These are phyloP conservation scores for Areca catechu DNA, from an alignment of 176 grass and related monocot genomes.

Conservation along the genomic window DNA sequence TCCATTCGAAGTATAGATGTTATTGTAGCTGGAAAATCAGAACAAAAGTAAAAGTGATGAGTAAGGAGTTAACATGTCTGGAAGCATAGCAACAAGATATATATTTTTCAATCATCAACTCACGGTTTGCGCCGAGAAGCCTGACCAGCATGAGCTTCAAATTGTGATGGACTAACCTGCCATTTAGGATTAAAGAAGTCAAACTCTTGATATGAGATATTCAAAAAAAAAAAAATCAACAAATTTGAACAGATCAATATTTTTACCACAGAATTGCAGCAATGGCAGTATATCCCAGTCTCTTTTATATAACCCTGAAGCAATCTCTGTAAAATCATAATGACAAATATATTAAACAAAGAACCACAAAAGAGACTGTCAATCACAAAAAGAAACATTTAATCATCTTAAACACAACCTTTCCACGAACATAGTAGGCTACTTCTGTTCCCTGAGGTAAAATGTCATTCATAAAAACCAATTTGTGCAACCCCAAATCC, in stretches of 20 bases:
- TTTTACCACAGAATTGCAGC: conserved; percentile 33
- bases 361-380: conserved; percentile 4
- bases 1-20: conserved; percentile 34
- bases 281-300: conserved; percentile 34
- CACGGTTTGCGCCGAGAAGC: conserved; percentile 38
- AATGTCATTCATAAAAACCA: conserved; percentile 57
- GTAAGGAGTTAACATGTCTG: not conserved
- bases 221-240: not conserved
- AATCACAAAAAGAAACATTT: conserved; percentile 1
- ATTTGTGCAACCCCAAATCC: conserved; percentile 61
- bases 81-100: conserved; percentile 5
- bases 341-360: not conserved
- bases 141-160: conserved; percentile 43
- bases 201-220: not conserved
- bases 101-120: conserved; percentile 6
- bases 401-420: conserved; percentile 35
- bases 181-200: not conserved
- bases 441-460: conserved; percentile 84
- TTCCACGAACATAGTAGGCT: conserved; percentile 67
- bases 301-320: conserved; percentile 30
- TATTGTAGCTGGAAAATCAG: conserved; percentile 26
- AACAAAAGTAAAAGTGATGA: not conserved
- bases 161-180: conserved; percentile 42
- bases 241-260: conserved; percentile 4
- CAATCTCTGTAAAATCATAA: not conserved